These are phyloP conservation scores for Cyberlindnera sargentensis DNA, from an alignment of 805 yeast species.

Conservation along the genomic window DNA sequence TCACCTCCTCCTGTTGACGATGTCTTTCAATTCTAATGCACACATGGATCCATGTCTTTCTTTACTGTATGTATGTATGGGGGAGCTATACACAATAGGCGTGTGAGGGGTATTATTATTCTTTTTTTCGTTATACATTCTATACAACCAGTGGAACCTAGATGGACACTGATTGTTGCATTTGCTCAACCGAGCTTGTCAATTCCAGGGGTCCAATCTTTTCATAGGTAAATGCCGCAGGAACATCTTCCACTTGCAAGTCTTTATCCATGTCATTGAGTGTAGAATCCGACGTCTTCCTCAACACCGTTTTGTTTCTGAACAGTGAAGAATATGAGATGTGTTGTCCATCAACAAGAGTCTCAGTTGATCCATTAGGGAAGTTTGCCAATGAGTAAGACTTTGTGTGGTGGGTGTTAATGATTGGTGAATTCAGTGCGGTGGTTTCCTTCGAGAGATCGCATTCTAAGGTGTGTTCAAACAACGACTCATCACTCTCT, in stretches of 20 bases:
- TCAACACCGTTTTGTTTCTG: slow-evolving; percentile 2
- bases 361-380: slow-evolving; percentile 10
- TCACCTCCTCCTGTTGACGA: too few relatives aligned
- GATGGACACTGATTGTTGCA: not conserved
- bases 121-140: too few relatives aligned
- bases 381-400: slow-evolving; percentile 13
- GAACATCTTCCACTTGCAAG: not conserved
- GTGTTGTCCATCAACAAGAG: slow-evolving; percentile 8
- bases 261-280: slow-evolving; percentile 6
- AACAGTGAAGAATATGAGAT: not conserved
- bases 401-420: slow-evolving; percentile 1
- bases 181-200: not conserved
- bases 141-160: too few relatives aligned
- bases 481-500: slow-evolving; percentile 5
- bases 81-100: too few relatives aligned
- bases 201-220: slow-evolving; percentile 14
- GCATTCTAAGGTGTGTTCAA: slow-evolving; percentile 1
- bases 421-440: slow-evolving; percentile 7
- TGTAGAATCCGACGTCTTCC: slow-evolving; percentile 17
- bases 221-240: slow-evolving; percentile 18
- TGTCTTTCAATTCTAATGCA: too few relatives aligned
- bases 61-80: too few relatives aligned
- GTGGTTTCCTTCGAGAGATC: slow-evolving; percentile 8
- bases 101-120: too few relatives aligned
- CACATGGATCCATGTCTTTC: too few relatives aligned